Percentiles rank a stretch among this genome's conserved stretches.
phyloP scores from a whole-genome alignment of 2,329 filamentous ascomycete species.

The Xylariaceae sp. region DNA sequence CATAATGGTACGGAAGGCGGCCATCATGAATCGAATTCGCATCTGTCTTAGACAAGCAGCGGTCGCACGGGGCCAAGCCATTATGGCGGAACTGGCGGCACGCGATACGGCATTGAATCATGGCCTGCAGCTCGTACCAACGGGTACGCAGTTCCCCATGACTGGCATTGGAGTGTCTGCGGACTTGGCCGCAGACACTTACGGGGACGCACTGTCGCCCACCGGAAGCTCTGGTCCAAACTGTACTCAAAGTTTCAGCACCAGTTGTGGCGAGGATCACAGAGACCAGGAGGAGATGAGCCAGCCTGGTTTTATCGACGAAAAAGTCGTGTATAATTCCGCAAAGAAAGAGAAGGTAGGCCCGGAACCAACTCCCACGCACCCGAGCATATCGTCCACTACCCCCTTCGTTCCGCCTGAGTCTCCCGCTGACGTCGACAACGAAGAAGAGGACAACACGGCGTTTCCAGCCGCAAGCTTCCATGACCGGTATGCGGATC shows the following conservation, averaged over 20 bases:
- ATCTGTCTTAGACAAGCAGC: slow-evolving; percentile 40
- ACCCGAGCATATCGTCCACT: neutral
- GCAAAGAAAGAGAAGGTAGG: neutral
- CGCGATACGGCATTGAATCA: slow-evolving; percentile 34
- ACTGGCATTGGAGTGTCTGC: neutral
- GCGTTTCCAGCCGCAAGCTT: slow-evolving; percentile 45
- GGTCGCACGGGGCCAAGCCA: slow-evolving; percentile 29
- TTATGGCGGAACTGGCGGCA: slow-evolving; percentile 32
- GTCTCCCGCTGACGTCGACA: slow-evolving; percentile 18
- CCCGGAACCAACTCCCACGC: neutral
- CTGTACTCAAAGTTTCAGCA: neutral
- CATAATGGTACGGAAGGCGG: slow-evolving; percentile 56
- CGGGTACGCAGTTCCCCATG: slow-evolving; percentile 31
- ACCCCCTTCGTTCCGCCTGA: neutral
- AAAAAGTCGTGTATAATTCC: neutral
- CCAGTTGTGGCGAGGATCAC: neutral
- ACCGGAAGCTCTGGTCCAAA: slow-evolving; percentile 19
- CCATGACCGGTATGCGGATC: slow-evolving; percentile 39
- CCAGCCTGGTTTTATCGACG: neutral
- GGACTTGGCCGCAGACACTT: neutral
- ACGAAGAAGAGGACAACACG: slow-evolving; percentile 44
- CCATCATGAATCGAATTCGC: slow-evolving; percentile 58
- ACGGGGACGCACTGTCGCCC: slow-evolving; percentile 25
- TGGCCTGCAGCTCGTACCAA: slow-evolving; percentile 32
- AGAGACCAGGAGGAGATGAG: neutral